A percentile compares a stretch with the other conserved stretches of the same genome.
These are phyloP conservation scores for Boletus semigastroideus DNA, from an alignment of 1,284 basidiomycete genomes.

Conservation along the genomic window DNA sequence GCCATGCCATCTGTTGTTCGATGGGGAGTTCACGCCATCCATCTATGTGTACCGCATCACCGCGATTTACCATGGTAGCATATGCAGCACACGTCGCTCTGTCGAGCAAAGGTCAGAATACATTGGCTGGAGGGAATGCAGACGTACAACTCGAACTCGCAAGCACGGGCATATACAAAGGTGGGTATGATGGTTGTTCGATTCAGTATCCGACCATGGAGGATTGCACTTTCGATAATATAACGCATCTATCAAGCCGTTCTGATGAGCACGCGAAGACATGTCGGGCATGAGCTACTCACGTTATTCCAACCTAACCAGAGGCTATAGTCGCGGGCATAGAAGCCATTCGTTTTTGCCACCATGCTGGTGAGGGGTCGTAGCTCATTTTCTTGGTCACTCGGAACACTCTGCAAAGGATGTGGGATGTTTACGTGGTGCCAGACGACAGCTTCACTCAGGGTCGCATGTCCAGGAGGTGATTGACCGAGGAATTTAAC, in stretches of 20 bases:
- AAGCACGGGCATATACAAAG: slow-evolving; percentile 41
- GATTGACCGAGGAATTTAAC: slow-evolving; percentile 18
- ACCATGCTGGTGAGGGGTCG: slow-evolving; percentile 23
- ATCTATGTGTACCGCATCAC: slow-evolving; percentile 35
- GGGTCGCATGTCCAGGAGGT: slow-evolving; percentile 8
- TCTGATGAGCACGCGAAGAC: not conserved
- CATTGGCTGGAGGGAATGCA: not conserved
- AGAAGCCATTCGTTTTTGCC: slow-evolving; percentile 32
- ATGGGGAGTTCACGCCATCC: slow-evolving; percentile 43
- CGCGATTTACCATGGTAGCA: slow-evolving; percentile 41
- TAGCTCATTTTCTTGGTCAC: slow-evolving; percentile 10
- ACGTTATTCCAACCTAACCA: slow-evolving; percentile 38
- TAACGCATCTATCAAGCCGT: slow-evolving; percentile 36
- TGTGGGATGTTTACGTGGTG: slow-evolving; percentile 6
- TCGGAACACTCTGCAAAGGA: not conserved
- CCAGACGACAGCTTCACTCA: slow-evolving; percentile 24
- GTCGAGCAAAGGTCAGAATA: not conserved
- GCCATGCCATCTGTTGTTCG: slow-evolving; percentile 43
- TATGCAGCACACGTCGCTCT: slow-evolving; percentile 35
- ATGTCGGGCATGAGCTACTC: not conserved
- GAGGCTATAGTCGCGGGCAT: slow-evolving; percentile 36
- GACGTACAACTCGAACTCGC: slow-evolving; percentile 37
- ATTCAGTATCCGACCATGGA: slow-evolving; percentile 38
- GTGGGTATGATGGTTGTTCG: slow-evolving; percentile 41
- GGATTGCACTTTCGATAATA: slow-evolving; percentile 39